Conservation (phyloP, 306 rosid genomes). For the Cercis canadensis region DNA sequence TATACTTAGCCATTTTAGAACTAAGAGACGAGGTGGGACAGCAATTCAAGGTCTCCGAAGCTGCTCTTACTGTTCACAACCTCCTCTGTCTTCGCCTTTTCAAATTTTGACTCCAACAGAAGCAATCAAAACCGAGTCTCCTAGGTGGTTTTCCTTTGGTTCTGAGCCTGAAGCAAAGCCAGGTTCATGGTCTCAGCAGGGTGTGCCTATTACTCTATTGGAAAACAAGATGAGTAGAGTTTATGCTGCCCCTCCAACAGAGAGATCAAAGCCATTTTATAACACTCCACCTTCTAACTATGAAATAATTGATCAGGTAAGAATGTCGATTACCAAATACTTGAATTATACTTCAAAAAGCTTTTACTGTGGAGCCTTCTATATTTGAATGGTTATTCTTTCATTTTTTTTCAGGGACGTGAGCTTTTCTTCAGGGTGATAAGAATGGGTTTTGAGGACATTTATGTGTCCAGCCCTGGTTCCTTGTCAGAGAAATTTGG, state of each 20-base stretch:
- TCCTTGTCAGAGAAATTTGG: constrained; percentile 79
- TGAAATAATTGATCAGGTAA: constrained; percentile 90
- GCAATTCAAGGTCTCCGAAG: constrained; percentile 80
- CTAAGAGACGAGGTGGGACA: constrained; percentile 70
- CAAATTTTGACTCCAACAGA: constrained; percentile 74
- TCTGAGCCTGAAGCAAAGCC: constrained; percentile 57
- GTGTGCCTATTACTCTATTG: constrained; percentile 71
- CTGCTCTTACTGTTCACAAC: constrained; percentile 69
- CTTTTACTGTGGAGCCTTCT: background rate
- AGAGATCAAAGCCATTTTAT: constrained; percentile 72
- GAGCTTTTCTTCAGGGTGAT: constrained; percentile 86
- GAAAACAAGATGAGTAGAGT: constrained; percentile 86
- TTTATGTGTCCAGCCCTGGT: constrained; percentile 88
- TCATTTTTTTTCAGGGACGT: constrained; percentile 62
- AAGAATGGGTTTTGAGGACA: constrained; percentile 96
- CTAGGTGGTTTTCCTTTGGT: constrained; percentile 65
- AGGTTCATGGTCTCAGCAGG: constrained; percentile 80
- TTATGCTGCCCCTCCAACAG: constrained; percentile 82
- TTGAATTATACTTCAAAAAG: background rate
- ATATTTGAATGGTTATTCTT: constrained; percentile 2
- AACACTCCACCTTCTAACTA: constrained; percentile 87
- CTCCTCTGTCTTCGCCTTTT: constrained; percentile 80
- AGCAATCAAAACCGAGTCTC: constrained; percentile 64
- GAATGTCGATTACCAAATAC: background rate
- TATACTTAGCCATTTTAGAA: constrained; percentile 78